Base-by-base conservation (phyloP, 306 rosid genomes). In the Vachellia pachyceras region DNA sequence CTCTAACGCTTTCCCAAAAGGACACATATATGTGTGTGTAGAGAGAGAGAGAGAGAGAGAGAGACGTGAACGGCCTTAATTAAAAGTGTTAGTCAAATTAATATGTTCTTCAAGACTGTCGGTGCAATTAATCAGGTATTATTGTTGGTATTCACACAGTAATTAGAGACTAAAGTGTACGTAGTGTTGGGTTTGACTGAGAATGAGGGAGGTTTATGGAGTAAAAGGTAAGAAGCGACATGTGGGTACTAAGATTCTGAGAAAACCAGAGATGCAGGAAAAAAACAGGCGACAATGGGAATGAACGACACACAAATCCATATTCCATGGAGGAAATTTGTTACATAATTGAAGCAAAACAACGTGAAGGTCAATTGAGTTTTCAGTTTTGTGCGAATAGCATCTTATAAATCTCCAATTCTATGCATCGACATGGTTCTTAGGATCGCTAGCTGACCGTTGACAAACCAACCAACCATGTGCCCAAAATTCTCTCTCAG, bases 311-410 rank as follows among this genome's bases (percentile, higher is more conserved):
- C 42, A 33, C 1, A 64, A 64, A 9, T 14, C 69, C 44, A 64
- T 33, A 64, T 64, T 64, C 44, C 69, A 64, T 64, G 69, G 69
- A 64, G 22, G 12, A 64, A 7, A 64, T 64, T 63, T 63, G 22
- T 10, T 63, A 63, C 6, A 61, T 61, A 29, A 61, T 23, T 61
- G 33, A 61, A 61, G 13, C 39, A 3, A 58, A n/a, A 29, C 67
- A 25, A 29, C 40, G 11, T 29, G 68, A 1, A 25, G 29, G 17
- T 61, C 39, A 50, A 5, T 4, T 6, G 57, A 50, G n/a, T 50
- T 47, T 14, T 47, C 15, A 14, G 33, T 0, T 29, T 29, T 29
- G 33, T 29, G 33, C 33, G 18, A 50, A 49, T 13, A 17, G 57
- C 57, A 50, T 50, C 57, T 15, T 18, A 37, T 3, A 15, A 3